Conservation (phyloP, 257 asterid species). For the Schizonepeta tenuifolia region DNA sequence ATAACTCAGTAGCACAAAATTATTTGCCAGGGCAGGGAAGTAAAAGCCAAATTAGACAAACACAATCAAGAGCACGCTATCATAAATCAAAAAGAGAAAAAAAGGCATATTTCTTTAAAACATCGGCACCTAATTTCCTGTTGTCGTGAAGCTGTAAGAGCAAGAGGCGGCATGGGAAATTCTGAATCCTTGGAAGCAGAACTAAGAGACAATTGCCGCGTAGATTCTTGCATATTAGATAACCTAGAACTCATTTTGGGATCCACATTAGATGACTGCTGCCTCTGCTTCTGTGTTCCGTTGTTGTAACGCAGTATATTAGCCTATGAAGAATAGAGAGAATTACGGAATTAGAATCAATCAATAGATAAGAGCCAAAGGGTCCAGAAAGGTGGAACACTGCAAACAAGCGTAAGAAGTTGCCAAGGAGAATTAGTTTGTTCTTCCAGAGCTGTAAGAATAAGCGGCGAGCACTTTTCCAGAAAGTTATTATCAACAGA, state of each 20-base stretch:
- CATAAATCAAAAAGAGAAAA: background rate
- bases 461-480: background rate
- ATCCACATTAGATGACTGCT: slow-evolving; percentile 45
- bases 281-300: slow-evolving; percentile 63
- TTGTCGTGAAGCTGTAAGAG: slow-evolving; percentile 76
- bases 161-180: slow-evolving; percentile 94
- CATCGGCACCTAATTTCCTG: slow-evolving; percentile 65
- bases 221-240: slow-evolving; percentile 47
- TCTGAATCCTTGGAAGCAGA: slow-evolving; percentile 66
- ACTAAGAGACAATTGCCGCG: slow-evolving; percentile 44
- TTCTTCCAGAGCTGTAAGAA: slow-evolving; percentile 1
- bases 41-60: slow-evolving; percentile 5
- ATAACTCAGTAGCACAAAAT: background rate
- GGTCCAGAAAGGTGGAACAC: slow-evolving; percentile 7
- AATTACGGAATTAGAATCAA: slow-evolving; percentile 16
- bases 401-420: background rate
- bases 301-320: slow-evolving; percentile 73
- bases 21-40: slow-evolving; percentile 8
- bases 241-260: slow-evolving; percentile 46
- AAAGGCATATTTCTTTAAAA: slow-evolving; percentile 16
- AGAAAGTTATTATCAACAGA: background rate
- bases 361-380: slow-evolving; percentile 8
- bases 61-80: background rate
- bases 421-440: slow-evolving; percentile 9
- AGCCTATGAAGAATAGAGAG: slow-evolving; percentile 50